Base-by-base conservation (phyloP, 805 yeast genomes). In the Candida suzukii region DNA sequence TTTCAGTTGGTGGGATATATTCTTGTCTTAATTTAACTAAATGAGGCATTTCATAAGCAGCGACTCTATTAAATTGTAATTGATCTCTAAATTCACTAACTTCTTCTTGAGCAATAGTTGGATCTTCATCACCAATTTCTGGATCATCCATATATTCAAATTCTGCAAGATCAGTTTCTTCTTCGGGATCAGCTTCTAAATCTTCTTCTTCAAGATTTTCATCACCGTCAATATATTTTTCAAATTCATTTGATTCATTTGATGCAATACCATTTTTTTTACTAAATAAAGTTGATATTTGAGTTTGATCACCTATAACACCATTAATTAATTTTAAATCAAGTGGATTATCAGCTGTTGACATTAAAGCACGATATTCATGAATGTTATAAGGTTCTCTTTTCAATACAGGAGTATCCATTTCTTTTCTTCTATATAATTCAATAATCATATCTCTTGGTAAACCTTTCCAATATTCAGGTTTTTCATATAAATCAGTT, bases 21-120 rank as follows among this genome's bases (percentile, higher is more conserved):
- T 70, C 72, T 61, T 83, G 78, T 51, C 91, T 81, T 58, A 72
- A 84, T 60, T 87, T 79, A 33, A 81, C 79, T 48, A 93, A 70
- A 42, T 78, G 73, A 7, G 99, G 99, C 70, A 91, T 73, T 59
- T 91, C 98, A 64, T 83, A 91, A 0, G 97, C 96, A 11, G 95
- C 87, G 35, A 87, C 70, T 52, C 97, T 74, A 55, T 81, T 81
- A 53, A 81, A 78, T 48, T 83, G 77, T 50, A 95, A 79, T 51
- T 76, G 79, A 48, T 77, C 82, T 56, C 97, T 75, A 53, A 79
- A 85, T 48, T 78, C 82, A 42, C 77, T 76, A 27, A 82, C 73
- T 45, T 75, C 73, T 52, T 83, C 80, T 51, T 83, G 95, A 19
- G 93, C 95, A 13, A 67, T 65, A 4, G 81, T 68, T 21, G 88